Base-by-base conservation (phyloP, 176 grass and related monocot genomes). In the Olyra latifolia region DNA sequence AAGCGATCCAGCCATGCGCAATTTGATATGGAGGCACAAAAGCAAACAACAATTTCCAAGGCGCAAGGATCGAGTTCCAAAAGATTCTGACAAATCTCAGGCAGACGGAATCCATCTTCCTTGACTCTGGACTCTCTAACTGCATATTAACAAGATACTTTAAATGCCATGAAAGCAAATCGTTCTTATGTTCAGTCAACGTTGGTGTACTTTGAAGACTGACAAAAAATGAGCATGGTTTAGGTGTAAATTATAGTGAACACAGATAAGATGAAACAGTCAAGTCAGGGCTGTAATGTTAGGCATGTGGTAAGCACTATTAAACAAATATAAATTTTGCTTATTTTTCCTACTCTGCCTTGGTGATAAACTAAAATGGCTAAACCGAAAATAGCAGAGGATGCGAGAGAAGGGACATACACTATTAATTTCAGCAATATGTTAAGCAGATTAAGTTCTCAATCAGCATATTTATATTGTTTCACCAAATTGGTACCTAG, bases 1-100 rank as follows among this genome's bases (percentile, higher is more conserved):
- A 97, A 76, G 94, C 82, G 20, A 97, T 57, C 94, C 94, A 97
- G 44, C 91, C 94, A 74, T 94, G 89, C 32, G 85, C 75, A 69
- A 97, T 87, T 58, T 92, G 80, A 78, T 88, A 88, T 0, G 91
- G 91, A 23, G 91, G 91, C 22, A 97, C 89, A 80, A 94, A 90
- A 40, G 94, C 89, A 63, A 94, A 94, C 13, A 94, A 56, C 16
- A 97, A 27, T 86, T 75, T 91, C 94, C 91, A 97, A 19, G 94
- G 94, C 27, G 14, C 68, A 20, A 94, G 24, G 13, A 85, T 70
- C 67, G 81, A 72, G 72, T 91, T 75, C 87, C 92, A 94, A 72
- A 87, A 68, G 49, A 91, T 76, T 87, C 30, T 57, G 42, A 45
- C 30, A 17, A 72, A 62, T 71, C 86, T 71, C 72, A 82, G 20